phyloP scores from a whole-genome alignment of 768 basidiomycete species.

The Lentinula sp. region DNA sequence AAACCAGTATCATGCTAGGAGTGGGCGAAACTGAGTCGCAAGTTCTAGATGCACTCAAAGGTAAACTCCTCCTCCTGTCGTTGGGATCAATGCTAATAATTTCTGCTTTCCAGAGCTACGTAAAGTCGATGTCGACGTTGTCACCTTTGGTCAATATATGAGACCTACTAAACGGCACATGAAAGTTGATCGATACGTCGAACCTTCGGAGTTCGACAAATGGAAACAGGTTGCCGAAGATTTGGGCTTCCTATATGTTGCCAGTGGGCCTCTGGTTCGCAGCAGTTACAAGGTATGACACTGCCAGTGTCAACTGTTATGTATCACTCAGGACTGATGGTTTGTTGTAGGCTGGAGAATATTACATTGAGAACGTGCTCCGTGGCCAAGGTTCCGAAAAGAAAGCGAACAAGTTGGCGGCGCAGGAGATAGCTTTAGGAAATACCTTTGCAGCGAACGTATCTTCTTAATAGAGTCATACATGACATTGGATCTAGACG shows the following conservation, averaged over 20 bases:
- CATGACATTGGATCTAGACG: background rate
- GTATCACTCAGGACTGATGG: conserved; percentile 1
- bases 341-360: conserved; percentile 79
- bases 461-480: background rate
- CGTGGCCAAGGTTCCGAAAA: conserved; percentile 49
- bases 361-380: conserved; percentile 88
- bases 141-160: conserved; percentile 99
- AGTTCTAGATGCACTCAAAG: conserved; percentile 73
- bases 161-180: conserved; percentile 97
- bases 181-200: conserved; percentile 97
- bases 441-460: background rate
- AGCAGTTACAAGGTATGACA: conserved; percentile 89
- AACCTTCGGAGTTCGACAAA: conserved; percentile 85
- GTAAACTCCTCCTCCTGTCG: conserved; percentile 33
- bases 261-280: conserved; percentile 91
- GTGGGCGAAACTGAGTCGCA: conserved; percentile 88
- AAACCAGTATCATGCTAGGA: conserved; percentile 98
- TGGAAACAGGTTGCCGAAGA: conserved; percentile 90
- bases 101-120: conserved; percentile 62
- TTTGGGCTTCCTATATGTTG: conserved; percentile 96
- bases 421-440: background rate
- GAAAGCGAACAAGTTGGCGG: conserved; percentile 15
- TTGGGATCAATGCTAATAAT: background rate
- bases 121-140: conserved; percentile 86
- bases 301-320: background rate